Conservation (phyloP, 768 basidiomycete genomes). For the Fomitopsis pulvina region DNA sequence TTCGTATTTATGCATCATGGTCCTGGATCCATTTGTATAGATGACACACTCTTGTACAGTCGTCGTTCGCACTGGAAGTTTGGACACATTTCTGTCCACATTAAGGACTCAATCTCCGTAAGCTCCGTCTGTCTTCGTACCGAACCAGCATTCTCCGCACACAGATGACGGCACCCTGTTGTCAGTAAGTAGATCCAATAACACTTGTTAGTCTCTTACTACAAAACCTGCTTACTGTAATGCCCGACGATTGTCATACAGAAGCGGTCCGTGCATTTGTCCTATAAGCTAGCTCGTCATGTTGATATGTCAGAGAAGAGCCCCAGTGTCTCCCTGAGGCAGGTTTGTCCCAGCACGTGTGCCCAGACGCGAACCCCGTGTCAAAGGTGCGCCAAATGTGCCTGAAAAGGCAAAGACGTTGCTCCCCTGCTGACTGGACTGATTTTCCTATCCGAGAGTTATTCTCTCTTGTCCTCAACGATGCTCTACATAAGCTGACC, state of each 20-base stretch:
- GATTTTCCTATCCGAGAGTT: background rate
- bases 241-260: background rate
- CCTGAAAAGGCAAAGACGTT: constrained; percentile 4
- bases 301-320: background rate
- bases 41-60: no score
- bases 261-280: background rate
- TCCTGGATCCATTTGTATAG: no score
- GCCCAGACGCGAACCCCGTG: background rate
- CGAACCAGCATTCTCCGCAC: no score
- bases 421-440: background rate
- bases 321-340: background rate
- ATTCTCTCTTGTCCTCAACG: background rate
- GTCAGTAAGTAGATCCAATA: no score
- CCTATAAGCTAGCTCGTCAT: background rate
- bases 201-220: no score
- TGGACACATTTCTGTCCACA: no score
- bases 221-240: no score
- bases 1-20: no score
- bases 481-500: constrained; percentile 6
- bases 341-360: constrained; percentile 2
- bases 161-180: no score
- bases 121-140: no score
- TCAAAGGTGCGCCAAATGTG: constrained; percentile 3
- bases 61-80: no score
- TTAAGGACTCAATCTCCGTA: no score